Conservation (phyloP, 1,284 basidiomycete species). For the Thelephora terrestris region DNA sequence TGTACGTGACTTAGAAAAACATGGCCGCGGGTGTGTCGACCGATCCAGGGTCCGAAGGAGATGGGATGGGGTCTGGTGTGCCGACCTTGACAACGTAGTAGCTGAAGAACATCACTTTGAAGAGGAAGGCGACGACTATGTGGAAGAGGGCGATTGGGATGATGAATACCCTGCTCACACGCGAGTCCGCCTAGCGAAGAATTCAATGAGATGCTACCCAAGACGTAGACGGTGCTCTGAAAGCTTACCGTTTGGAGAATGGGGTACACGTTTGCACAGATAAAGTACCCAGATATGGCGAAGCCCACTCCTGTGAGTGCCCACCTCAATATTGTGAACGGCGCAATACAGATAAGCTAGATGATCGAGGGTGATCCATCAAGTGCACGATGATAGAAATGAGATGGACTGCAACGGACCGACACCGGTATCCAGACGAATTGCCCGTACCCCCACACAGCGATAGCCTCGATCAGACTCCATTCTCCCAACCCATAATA, state of each 20-base stretch:
- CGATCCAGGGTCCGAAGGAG: no score
- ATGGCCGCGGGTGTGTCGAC: no score
- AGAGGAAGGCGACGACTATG: constrained; percentile 64
- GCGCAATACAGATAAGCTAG: constrained; percentile 76
- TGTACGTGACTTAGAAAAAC: no score
- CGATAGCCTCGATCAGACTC: constrained; percentile 70
- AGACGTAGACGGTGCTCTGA: neutral
- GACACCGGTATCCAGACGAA: constrained; percentile 75
- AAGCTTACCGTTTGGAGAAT: constrained; percentile 70
- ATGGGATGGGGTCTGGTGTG: constrained; percentile 22
- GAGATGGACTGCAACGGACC: constrained; percentile 30
- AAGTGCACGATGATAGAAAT: neutral
- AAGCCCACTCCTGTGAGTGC: constrained; percentile 64
- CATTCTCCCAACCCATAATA: constrained; percentile 83
- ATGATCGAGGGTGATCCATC: neutral
- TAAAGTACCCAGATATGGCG: constrained; percentile 72
- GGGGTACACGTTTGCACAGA: constrained; percentile 80
- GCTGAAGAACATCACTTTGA: constrained; percentile 84
- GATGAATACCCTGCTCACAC: constrained; percentile 72
- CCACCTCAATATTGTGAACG: constrained; percentile 74
- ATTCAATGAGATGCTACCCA: constrained; percentile 3
- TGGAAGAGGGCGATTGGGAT: constrained; percentile 64
- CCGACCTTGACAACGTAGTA: constrained; percentile 61
- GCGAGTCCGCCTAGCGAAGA: constrained; percentile 63
- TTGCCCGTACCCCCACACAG: constrained; percentile 66